Conservation (phyloP, 208 protist species). For the Trypanosomatidae sp. region DNA sequence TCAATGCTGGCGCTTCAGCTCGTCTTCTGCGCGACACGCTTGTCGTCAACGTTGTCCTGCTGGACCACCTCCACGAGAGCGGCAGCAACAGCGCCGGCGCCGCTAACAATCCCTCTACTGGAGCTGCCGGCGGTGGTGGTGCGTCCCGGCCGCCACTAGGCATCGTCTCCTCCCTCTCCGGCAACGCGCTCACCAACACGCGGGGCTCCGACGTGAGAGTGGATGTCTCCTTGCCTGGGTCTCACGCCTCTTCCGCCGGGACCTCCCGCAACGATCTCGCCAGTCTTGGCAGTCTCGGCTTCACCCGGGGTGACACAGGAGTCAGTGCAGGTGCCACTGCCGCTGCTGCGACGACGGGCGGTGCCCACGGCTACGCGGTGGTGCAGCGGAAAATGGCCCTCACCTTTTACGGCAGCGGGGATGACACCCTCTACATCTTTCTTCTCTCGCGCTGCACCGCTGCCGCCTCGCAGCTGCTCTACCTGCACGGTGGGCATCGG, state of each 20-base stretch:
- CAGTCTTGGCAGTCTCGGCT: not conserved
- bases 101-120: not conserved
- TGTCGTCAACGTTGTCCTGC: constrained; percentile 25
- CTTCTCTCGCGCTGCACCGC: constrained; percentile 19
- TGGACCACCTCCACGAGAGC: constrained; percentile 25
- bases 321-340: not conserved
- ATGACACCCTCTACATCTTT: constrained; percentile 29
- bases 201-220: constrained; percentile 17
- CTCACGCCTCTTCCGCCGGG: not conserved
- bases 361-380: constrained; percentile 17
- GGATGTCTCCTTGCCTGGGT: not conserved
- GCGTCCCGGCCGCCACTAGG: no score
- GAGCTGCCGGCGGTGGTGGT: not conserved
- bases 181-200: constrained; percentile 7
- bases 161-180: no score
- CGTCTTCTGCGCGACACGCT: constrained; percentile 17
- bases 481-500: constrained; percentile 24
- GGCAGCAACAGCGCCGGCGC: not conserved
- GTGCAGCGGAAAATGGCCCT: constrained; percentile 23
- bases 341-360: not conserved
- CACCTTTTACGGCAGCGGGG: constrained; percentile 21
- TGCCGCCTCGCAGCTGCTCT: constrained; percentile 22
- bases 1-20: not conserved
- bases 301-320: not conserved
- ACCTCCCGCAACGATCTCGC: constrained; percentile 6